phyloP scores from a whole-genome alignment of 768 basidiomycete genomes.

The Termitomyces sp. region DNA sequence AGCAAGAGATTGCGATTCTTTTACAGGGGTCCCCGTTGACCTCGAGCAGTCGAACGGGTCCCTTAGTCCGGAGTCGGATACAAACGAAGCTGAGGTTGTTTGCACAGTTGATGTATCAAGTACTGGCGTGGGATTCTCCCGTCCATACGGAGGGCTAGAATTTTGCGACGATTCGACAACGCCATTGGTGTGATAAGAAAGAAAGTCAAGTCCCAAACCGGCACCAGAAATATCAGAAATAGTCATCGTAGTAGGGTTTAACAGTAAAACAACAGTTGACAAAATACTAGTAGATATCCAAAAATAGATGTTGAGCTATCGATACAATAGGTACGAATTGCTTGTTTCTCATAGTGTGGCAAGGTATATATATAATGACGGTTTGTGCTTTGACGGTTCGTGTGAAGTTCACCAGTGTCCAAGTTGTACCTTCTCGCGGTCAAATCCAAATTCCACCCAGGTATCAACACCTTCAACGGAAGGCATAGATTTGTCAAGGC shows the following conservation, averaged over 20 bases:
- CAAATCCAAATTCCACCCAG: constrained; percentile 65
- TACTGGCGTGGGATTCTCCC: neutral
- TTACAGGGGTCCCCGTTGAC: neutral
- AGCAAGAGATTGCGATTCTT: neutral
- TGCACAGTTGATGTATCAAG: neutral
- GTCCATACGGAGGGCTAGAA: neutral
- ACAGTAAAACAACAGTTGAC: neutral
- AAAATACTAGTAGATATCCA: neutral
- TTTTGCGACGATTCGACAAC: neutral
- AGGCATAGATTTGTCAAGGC: constrained; percentile 27
- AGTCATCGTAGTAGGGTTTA: neutral
- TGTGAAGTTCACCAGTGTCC: constrained; percentile 63
- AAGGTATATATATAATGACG: neutral
- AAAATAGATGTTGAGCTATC: neutral
- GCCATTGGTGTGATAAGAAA: neutral
- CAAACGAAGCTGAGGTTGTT: neutral
- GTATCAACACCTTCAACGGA: constrained; percentile 30
- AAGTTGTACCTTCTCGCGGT: constrained; percentile 33
- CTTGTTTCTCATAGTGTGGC: neutral
- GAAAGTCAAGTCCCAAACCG: neutral
- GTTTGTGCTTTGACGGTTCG: neutral
- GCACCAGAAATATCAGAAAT: neutral
- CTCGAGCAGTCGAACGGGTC: neutral
- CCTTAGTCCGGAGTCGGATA: neutral
- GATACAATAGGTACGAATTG: neutral